These are phyloP conservation scores for Diplocarpon rosae DNA, from an alignment of 2,329 filamentous ascomycete species.

Conservation along the genomic window DNA sequence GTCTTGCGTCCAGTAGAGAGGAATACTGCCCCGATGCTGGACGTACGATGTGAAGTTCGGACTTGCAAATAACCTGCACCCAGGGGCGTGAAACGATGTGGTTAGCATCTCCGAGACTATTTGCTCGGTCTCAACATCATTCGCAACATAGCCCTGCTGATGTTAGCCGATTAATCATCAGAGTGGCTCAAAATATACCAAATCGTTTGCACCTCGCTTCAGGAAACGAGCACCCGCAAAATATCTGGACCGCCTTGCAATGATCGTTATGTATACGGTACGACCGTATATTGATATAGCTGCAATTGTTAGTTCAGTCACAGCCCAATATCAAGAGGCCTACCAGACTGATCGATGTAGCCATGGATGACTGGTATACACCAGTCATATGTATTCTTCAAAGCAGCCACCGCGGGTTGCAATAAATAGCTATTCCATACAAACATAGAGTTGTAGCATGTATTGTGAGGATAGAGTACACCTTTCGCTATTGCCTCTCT, in stretches of 20 bases:
- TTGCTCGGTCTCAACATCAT: constrained; percentile 97
- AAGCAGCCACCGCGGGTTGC: constrained; percentile 54
- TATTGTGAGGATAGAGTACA: constrained; percentile 42
- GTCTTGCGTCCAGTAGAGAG: constrained; percentile 94
- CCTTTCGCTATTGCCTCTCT: constrained; percentile 59
- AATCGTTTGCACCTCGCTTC: constrained; percentile 87
- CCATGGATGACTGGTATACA: constrained; percentile 92
- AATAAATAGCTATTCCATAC: constrained; percentile 93
- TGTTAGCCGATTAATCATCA: constrained; percentile 6
- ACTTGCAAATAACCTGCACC: constrained; percentile 73
- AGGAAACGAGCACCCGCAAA: constrained; percentile 92
- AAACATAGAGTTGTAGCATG: constrained; percentile 87
- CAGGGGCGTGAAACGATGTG: constrained; percentile 90
- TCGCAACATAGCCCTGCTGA: constrained; percentile 72
- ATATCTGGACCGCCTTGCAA: constrained; percentile 81
- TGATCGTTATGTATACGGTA: constrained; percentile 83
- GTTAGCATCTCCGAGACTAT: constrained; percentile 92
- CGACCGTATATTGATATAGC: constrained; percentile 78
- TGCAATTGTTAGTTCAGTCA: constrained; percentile 17
- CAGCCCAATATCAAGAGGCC: constrained; percentile 10
- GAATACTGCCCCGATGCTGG: constrained; percentile 93
- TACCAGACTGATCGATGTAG: constrained; percentile 78
- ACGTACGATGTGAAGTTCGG: constrained; percentile 93
- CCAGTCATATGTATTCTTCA: constrained; percentile 87
- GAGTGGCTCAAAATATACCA: constrained; percentile 33